These are phyloP conservation scores for Pleurotus giganteus DNA, from an alignment of 768 basidiomycete genomes.

Conservation along the genomic window DNA sequence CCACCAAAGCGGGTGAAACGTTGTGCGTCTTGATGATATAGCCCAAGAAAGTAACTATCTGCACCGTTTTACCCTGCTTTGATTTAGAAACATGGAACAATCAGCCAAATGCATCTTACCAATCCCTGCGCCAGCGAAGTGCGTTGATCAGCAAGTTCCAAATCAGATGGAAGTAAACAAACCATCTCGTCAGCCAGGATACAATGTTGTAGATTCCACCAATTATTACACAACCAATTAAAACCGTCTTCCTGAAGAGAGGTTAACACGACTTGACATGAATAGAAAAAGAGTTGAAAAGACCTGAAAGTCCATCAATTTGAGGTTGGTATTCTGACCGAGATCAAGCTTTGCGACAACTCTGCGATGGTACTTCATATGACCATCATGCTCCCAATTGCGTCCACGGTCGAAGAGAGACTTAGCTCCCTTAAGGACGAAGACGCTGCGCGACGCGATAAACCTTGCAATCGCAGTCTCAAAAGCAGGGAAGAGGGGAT, in stretches of 20 bases:
- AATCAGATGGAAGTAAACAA: slow-evolving; percentile 45
- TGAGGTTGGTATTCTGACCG: slow-evolving; percentile 61
- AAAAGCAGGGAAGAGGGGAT: slow-evolving; percentile 62
- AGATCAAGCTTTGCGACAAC: slow-evolving; percentile 57
- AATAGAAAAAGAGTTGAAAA: slow-evolving; percentile 5
- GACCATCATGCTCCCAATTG: slow-evolving; percentile 55
- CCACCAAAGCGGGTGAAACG: slow-evolving; percentile 79
- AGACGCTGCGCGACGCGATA: slow-evolving; percentile 58
- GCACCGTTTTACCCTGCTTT: slow-evolving; percentile 84
- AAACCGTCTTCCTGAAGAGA: slow-evolving; percentile 65
- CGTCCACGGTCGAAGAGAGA: slow-evolving; percentile 44
- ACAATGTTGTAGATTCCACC: slow-evolving; percentile 83
- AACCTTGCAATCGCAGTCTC: slow-evolving; percentile 65
- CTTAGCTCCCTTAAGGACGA: slow-evolving; percentile 48
- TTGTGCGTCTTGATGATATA: slow-evolving; percentile 52
- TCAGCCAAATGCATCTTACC: slow-evolving; percentile 12
- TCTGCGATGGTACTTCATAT: slow-evolving; percentile 45
- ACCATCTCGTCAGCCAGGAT: slow-evolving; percentile 98
- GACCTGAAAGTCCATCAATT: slow-evolving; percentile 89
- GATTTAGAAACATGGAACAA: not conserved
- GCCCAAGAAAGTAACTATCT: slow-evolving; percentile 83
- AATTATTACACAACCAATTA: slow-evolving; percentile 84
- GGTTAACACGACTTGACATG: not conserved
- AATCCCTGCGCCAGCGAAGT: not conserved
- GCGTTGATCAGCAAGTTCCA: not conserved